Evolutionary conservation across 2,329 filamentous ascomycete species (phyloP).

Genomic region (Aspergillus niger): DNA sequence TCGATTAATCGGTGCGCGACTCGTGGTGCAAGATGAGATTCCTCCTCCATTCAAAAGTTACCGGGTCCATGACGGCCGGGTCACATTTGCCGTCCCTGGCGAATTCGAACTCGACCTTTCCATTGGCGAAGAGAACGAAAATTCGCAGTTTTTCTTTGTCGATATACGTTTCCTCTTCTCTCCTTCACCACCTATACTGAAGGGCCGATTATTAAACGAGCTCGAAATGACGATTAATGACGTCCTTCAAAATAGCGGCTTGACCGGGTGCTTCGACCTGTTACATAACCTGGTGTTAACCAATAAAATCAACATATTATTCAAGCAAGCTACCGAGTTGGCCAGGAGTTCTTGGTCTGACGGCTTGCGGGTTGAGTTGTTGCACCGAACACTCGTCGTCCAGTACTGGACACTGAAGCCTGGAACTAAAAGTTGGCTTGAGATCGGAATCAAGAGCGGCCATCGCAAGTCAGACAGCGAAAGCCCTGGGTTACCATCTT

Average conservation of each 20-base stretch:
- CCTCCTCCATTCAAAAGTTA: conserved; percentile 78
- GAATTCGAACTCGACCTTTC: conserved; percentile 95
- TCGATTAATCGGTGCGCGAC: conserved; percentile 74
- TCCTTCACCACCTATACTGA: conserved; percentile 66
- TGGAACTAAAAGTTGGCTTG: conserved; percentile 82
- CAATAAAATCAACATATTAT: conserved; percentile 82
- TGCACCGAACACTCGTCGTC: conserved; percentile 79
- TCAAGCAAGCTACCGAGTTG: conserved; percentile 73
- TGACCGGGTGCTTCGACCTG: conserved; percentile 80
- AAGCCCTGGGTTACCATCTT: conserved; percentile 30
- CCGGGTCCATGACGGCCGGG: conserved; percentile 78
- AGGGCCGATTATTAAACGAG: conserved; percentile 62
- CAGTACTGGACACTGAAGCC: conserved; percentile 83
- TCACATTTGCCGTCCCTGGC: conserved; percentile 77
- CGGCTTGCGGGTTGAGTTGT: conserved; percentile 72
- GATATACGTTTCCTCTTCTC: conserved; percentile 83
- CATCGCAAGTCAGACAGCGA: conserved; percentile 12
- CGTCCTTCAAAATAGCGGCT: conserved; percentile 67
- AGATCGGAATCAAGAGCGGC: conserved; percentile 67
- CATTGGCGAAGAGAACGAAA: conserved; percentile 79
- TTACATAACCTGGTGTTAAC: conserved; percentile 86
- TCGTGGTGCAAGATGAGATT: conserved; percentile 83
- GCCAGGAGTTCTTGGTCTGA: conserved; percentile 74
- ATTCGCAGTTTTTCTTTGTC: conserved; percentile 89
- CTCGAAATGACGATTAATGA: conserved; percentile 74